phyloP scores from a whole-genome alignment of 2,329 filamentous ascomycete genomes.

The Colletotrichum phormii region DNA sequence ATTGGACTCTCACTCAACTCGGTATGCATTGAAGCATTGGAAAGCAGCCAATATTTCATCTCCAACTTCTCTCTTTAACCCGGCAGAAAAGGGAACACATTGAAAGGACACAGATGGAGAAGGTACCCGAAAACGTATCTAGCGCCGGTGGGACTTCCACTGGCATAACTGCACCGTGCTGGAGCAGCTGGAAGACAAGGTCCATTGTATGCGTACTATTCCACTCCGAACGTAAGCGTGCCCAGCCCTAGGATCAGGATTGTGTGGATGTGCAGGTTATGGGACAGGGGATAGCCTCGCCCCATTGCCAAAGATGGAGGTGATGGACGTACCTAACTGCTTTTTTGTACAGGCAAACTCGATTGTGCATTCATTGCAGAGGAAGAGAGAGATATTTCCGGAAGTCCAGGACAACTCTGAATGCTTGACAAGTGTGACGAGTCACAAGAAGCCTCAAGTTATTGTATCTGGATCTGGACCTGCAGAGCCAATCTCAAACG shows the following conservation, averaged over 20 bases:
- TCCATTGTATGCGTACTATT: not conserved
- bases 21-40: not conserved
- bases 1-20: no score
- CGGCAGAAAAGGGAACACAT: not conserved
- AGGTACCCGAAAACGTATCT: conserved; percentile 10
- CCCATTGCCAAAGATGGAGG: not conserved
- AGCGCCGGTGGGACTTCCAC: not conserved
- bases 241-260: conserved; percentile 9
- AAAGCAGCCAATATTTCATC: not conserved
- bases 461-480: not conserved
- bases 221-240: conserved; percentile 8
- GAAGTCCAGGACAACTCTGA: not conserved
- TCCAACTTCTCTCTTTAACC: not conserved
- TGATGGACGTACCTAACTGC: not conserved
- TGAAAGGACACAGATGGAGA: not conserved
- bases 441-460: not conserved
- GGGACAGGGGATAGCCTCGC: not conserved
- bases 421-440: not conserved
- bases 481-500: conserved; percentile 8
- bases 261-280: not conserved
- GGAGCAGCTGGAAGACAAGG: not conserved
- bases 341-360: not conserved
- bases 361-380: not conserved
- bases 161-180: not conserved
- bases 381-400: not conserved